These are phyloP conservation scores for Irpex sp. DNA, from an alignment of 1,284 basidiomycete genomes.

Conservation along the genomic window DNA sequence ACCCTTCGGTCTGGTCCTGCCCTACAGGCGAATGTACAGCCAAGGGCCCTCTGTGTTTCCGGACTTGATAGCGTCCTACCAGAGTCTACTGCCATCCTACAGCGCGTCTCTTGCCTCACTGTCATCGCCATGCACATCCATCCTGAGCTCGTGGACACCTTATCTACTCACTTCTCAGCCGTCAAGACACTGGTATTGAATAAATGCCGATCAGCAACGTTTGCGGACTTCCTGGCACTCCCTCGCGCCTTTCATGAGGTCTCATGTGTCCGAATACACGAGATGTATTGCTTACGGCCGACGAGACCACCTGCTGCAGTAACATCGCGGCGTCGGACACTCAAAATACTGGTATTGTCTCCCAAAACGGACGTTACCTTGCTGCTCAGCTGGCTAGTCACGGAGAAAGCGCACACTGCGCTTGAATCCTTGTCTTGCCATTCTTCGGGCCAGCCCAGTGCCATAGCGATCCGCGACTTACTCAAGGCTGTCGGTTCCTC, in stretches of 20 bases:
- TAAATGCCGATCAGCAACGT: constrained; percentile 19
- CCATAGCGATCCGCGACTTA: constrained; percentile 17
- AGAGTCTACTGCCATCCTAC: constrained; percentile 2
- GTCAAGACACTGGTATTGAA: constrained; percentile 15
- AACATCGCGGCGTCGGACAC: constrained; percentile 1
- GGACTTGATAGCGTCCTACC: constrained; percentile 17
- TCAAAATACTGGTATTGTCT: constrained; percentile 18
- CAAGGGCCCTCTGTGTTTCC: not conserved
- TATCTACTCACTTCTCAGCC: constrained; percentile 12
- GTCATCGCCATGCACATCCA: constrained; percentile 12
- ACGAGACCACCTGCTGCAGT: not conserved
- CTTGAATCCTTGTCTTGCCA: constrained; percentile 18
- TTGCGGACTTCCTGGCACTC: constrained; percentile 17
- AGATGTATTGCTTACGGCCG: constrained; percentile 8
- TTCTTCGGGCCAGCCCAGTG: constrained; percentile 15
- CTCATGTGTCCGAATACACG: constrained; percentile 2
- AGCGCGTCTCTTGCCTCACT: constrained; percentile 10
- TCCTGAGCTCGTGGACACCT: constrained; percentile 3
- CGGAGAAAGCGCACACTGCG: constrained; percentile 5
- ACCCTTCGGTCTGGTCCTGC: constrained; percentile 10
- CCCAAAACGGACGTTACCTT: constrained; percentile 18
- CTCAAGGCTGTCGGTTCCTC: constrained; percentile 16
- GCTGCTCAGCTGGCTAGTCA: constrained; percentile 19
- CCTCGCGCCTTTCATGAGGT: constrained; percentile 14
- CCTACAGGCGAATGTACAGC: not conserved